Evolutionary conservation across 1,284 basidiomycete species (phyloP), one percentile per base, ranked within the genome.

Genomic region (Veloboletus limbatus): DNA sequence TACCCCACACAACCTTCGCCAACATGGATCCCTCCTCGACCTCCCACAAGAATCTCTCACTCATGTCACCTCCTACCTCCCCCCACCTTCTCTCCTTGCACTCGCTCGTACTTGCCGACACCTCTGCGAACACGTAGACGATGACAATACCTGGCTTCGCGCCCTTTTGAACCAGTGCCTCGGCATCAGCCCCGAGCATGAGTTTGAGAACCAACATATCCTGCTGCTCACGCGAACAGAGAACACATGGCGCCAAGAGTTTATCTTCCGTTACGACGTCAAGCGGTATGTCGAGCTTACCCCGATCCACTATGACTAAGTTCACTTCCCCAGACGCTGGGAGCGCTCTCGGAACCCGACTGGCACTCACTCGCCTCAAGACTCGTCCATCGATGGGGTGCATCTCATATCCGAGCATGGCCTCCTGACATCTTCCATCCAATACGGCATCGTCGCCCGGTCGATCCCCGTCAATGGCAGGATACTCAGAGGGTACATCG

Each of bases 91-190:
- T 6, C 78, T 94, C 30, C 64, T 82, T 38, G 64, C 74, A 2
- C 77, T 90, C 53, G 73, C 76, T 10, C 65, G 67, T 51, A 80
- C 84, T 36, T 81, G 78, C 63, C 71, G 68, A 37, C 58, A 64
- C 37, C 76, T 92, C 51, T 71, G 77, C 54, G 68, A 75, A 49
- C 85, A 90, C 71, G 71, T 89, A 71, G 77, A 76, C 50, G 79
- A 89, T 58, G 91, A 94, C 51, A 83, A 81, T 55, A 91, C 86
- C 25, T 94, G 91, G 91, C 75, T 79, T 39, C 72, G 78, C n/a
- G 89, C 90, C n/a, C 90, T 89, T 62, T 70, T 81, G 44, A 77
- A 73, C 48, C 82, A 85, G 59, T 86, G 84, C 60, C 67, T 89
- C 40, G 79, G 79, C 34, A 76, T 89, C 40, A 67, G 72, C 7